Evolutionary conservation across 768 basidiomycete species (phyloP).

Genomic region (Russula sp.): DNA sequence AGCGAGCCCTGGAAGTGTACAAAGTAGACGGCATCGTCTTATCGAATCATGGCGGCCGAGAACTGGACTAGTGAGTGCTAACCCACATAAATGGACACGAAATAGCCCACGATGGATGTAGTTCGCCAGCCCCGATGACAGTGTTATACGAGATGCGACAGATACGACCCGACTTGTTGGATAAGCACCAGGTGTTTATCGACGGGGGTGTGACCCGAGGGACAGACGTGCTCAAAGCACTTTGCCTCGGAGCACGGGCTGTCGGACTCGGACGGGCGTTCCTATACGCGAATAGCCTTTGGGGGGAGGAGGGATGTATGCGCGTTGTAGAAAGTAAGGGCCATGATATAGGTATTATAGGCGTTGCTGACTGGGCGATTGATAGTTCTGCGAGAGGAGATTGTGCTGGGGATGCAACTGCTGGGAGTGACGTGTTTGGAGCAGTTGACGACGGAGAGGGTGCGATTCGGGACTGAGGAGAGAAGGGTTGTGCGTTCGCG

Average conservation of each 20-base stretch:
- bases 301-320: conserved; percentile 29
- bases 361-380: background rate
- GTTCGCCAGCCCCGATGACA: conserved; percentile 38
- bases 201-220: conserved; percentile 42
- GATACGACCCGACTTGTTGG: conserved; percentile 35
- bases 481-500: background rate
- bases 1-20: conserved; percentile 34
- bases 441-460: conserved; percentile 32
- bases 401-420: conserved; percentile 34
- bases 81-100: background rate
- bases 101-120: conserved; percentile 8
- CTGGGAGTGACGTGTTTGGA: conserved; percentile 35
- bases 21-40: conserved; percentile 42
- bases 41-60: conserved; percentile 44
- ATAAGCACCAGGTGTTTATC: conserved; percentile 35
- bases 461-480: conserved; percentile 24
- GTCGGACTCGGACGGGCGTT: conserved; percentile 41
- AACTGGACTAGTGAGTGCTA: conserved; percentile 35
- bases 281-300: conserved; percentile 35
- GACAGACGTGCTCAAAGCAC: conserved; percentile 42
- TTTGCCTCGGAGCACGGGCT: conserved; percentile 41
- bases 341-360: background rate
- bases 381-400: conserved; percentile 36
- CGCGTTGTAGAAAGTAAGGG: conserved; percentile 26
- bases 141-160: conserved; percentile 39